phyloP scores from a whole-genome alignment of 1,284 basidiomycete genomes.

The Fistulinella staudtii region DNA sequence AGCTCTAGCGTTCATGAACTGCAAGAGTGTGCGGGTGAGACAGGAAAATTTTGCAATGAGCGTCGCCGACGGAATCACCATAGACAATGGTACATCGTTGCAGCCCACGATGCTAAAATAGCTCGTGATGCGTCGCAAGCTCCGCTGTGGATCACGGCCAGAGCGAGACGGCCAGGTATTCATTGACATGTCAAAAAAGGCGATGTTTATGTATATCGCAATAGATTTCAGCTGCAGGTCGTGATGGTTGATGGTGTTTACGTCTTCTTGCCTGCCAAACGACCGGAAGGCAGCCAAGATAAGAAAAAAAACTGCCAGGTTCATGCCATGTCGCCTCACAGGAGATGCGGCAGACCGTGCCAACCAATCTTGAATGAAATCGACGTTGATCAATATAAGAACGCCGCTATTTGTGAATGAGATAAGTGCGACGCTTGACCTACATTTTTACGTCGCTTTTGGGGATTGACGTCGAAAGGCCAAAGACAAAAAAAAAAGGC shows the following conservation, averaged over 20 bases:
- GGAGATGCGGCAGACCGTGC: neutral
- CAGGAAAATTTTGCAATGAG: neutral
- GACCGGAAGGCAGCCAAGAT: conserved; percentile 1
- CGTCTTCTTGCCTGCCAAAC: conserved; percentile 15
- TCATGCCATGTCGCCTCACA: no score
- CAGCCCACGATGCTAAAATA: neutral
- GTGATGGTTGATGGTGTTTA: conserved; percentile 9
- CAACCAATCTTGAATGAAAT: conserved; percentile 3
- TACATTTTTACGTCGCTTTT: conserved; percentile 23
- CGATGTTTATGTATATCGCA: neutral
- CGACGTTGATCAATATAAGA: conserved; percentile 9
- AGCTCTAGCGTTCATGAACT: conserved; percentile 7
- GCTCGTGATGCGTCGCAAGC: neutral
- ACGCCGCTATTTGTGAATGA: conserved; percentile 8
- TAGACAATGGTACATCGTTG: conserved; percentile 4
- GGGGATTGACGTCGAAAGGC: neutral
- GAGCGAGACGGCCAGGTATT: conserved; percentile 1
- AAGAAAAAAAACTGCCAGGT: no score
- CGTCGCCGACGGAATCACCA: neutral
- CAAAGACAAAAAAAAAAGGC: neutral
- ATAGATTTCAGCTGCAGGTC: conserved; percentile 3
- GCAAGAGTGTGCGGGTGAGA: conserved; percentile 8
- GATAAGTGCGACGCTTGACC: conserved; percentile 1
- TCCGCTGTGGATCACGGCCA: neutral
- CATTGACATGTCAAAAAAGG: conserved; percentile 1